Evolutionary conservation across 2,329 filamentous ascomycete genomes (phyloP).

Genomic region (Aspergillus caelatus): DNA sequence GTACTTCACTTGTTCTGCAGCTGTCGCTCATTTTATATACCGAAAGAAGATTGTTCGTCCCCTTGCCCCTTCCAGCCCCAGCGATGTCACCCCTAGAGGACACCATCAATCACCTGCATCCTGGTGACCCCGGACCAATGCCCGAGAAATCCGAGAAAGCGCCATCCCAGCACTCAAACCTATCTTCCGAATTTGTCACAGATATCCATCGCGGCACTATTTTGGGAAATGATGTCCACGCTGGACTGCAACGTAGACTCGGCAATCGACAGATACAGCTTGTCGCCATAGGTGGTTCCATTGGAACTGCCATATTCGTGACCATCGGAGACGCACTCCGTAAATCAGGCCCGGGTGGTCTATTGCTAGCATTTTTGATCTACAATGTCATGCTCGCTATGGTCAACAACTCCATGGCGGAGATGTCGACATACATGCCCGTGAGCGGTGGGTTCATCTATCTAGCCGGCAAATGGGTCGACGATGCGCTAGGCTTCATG

Average conservation of each 20-base stretch:
- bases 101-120: background rate
- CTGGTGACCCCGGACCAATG: background rate
- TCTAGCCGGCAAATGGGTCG: constrained; percentile 48
- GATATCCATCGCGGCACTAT: background rate
- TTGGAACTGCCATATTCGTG: constrained; percentile 44
- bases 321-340: constrained; percentile 42
- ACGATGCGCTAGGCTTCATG: constrained; percentile 49
- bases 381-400: constrained; percentile 37
- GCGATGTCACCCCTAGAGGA: background rate
- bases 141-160: constrained; percentile 1
- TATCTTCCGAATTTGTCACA: background rate
- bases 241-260: constrained; percentile 18
- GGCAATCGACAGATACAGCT: constrained; percentile 24
- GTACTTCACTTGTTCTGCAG: too few species aligned
- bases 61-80: background rate
- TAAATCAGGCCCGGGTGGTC: constrained; percentile 40
- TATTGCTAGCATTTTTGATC: constrained; percentile 40
- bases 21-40: background rate
- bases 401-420: constrained; percentile 46
- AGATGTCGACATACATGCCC: constrained; percentile 50
- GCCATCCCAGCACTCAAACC: background rate
- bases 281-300: constrained; percentile 46
- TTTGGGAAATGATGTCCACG: background rate
- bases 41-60: background rate
- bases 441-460: constrained; percentile 46